Evolutionary conservation across 768 basidiomycete species (phyloP), one percentile per base, ranked within the genome.

Genomic region (Xerocomus brunneocitrinus): DNA sequence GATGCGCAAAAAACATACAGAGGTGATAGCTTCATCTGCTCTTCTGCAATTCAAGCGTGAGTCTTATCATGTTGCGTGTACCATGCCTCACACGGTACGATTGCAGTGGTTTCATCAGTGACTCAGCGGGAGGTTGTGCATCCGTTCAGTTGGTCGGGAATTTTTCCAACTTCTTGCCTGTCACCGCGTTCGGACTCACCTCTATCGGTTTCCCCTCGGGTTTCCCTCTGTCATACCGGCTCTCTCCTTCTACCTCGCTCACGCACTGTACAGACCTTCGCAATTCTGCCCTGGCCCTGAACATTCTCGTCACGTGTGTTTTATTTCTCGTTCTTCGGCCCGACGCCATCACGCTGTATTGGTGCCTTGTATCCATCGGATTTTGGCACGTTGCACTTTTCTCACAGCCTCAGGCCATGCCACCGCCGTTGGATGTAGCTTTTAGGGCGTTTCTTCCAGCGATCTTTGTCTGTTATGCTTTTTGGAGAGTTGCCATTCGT

Each of bases 371-470:
- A 6, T 89, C 82, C 71, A 87, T 89, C 42, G 87, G 90, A 2
- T 93, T 81, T 66, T 94, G 91, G 91, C 90, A 94, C 59, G 75
- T 91, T 50, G 74, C 81, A 0, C 78, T 94, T 38, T 91, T 91
- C 61, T 87, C 87, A 8, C 85, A 92, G 61, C 86, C 87, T 6
- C 79, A 72, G 43, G 76, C 74, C 1, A 76, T 75, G 6, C 86
- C 88, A 34, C 90, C 92, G 5, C 77, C 79, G 27, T 69, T 93
- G 52, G 81, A 86, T 51, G 72, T 74, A n/a, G 88, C 82, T 6
- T 91, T 94, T 58, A 80, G 78, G 30, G 79, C 80, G 5, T 94
- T 94, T 71, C 75, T 94, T 8, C 91, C 91, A 0, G 68, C 79
- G 0, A 74, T 94, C 22, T 93, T 91, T 61, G 80, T 91, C 50